Percentiles rank a stretch among this genome's conserved stretches.
These are phyloP conservation scores for Nematodospora anomalae DNA, from an alignment of 1,139 yeast genomes.

Conservation along the genomic window DNA sequence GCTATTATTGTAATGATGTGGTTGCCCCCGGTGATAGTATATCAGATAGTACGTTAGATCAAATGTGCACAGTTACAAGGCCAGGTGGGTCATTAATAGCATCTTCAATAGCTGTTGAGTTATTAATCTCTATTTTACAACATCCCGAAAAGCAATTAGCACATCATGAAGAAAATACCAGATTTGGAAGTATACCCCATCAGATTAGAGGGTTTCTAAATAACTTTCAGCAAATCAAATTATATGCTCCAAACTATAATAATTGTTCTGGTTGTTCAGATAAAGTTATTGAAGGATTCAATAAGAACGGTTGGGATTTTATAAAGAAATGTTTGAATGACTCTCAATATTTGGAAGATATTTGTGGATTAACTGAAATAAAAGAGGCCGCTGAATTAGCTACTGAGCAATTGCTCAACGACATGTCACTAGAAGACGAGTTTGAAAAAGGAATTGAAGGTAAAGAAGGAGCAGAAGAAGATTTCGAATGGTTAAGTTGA, in stretches of 20 bases:
- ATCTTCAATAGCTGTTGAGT: slow-evolving; percentile 81
- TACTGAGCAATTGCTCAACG: slow-evolving; percentile 37
- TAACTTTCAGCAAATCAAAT: slow-evolving; percentile 59
- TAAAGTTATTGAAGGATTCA: slow-evolving; percentile 51
- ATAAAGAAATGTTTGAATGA: slow-evolving; percentile 67
- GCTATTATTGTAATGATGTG: slow-evolving; percentile 94
- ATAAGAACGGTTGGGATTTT: slow-evolving; percentile 73
- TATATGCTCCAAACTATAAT: slow-evolving; percentile 69
- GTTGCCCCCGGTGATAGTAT: slow-evolving; percentile 90
- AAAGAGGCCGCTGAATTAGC: slow-evolving; percentile 74
- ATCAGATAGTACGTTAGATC: slow-evolving; percentile 84
- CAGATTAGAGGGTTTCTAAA: slow-evolving; percentile 84
- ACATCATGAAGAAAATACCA: slow-evolving; percentile 33
- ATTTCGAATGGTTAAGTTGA: slow-evolving; percentile 12
- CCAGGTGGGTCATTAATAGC: slow-evolving; percentile 95
- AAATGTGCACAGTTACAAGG: slow-evolving; percentile 97
- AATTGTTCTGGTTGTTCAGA: slow-evolving; percentile 86
- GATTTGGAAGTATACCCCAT: slow-evolving; percentile 79
- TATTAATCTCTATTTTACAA: slow-evolving; percentile 73
- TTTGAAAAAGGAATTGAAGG: slow-evolving; percentile 28
- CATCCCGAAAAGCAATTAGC: slow-evolving; percentile 55
- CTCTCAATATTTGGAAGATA: slow-evolving; percentile 62
- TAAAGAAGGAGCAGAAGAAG: slow-evolving; percentile 7
- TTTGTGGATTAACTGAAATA: slow-evolving; percentile 74
- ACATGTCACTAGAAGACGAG: slow-evolving; percentile 39